These are phyloP conservation scores for Actinidia arguta DNA, from an alignment of 179 eudicot species.

Conservation along the genomic window DNA sequence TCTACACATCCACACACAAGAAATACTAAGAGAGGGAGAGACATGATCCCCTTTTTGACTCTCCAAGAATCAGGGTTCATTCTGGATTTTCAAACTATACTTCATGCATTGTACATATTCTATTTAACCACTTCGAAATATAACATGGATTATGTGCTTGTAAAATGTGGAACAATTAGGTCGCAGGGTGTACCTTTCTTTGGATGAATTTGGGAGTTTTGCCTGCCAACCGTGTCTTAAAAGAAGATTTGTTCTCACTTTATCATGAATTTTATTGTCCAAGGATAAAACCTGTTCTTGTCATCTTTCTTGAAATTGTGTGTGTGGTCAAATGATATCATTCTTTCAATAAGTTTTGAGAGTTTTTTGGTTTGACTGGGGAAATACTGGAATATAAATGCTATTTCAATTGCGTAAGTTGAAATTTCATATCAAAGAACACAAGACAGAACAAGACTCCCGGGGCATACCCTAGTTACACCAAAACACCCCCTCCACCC, in stretches of 20 bases:
- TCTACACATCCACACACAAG: neutral
- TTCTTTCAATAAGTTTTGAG: neutral
- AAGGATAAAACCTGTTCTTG: neutral
- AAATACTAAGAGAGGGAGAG: neutral
- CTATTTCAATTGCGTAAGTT: neutral
- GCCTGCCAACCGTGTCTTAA: neutral
- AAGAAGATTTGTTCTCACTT: no score
- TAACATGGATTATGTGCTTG: neutral
- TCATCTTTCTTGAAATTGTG: conserved; percentile 1
- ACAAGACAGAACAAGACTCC: no score
- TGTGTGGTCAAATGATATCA: neutral
- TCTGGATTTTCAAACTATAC: neutral
- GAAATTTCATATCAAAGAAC: no score
- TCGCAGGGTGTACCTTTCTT: neutral
- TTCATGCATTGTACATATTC: neutral
- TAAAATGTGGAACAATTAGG: neutral
- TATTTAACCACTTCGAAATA: neutral
- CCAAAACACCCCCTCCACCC: no score
- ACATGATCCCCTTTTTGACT: no score
- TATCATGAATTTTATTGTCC: no score
- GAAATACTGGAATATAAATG: neutral
- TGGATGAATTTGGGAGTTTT: neutral
- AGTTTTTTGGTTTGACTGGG: neutral
- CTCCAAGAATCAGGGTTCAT: neutral
- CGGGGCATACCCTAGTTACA: no score